Conservation (phyloP, 176 grass and related monocot genomes). For the Juncus effusus region DNA sequence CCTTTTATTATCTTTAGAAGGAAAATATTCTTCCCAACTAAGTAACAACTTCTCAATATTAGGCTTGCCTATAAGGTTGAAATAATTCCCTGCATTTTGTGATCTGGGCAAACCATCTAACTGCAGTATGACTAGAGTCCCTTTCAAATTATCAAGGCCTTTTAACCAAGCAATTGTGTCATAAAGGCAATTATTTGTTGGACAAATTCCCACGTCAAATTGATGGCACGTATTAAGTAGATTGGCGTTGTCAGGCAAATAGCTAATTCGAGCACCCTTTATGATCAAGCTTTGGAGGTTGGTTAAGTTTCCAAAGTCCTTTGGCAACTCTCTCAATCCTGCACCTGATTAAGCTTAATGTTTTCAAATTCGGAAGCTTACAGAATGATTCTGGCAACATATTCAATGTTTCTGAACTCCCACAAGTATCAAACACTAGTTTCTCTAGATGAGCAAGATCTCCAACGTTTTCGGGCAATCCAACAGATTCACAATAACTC, state of each 20-base stretch:
- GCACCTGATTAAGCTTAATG: neutral
- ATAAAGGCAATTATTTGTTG: neutral
- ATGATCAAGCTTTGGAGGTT: neutral
- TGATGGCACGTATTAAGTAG: neutral
- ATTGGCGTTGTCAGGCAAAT: neutral
- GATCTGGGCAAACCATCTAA: neutral
- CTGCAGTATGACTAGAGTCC: neutral
- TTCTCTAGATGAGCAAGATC: conserved; percentile 4
- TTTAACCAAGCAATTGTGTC: conserved; percentile 15
- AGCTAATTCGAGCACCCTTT: neutral
- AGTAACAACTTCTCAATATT: neutral
- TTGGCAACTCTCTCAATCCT: neutral
- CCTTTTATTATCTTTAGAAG: neutral
- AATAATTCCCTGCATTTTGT: neutral
- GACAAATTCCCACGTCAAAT: neutral
- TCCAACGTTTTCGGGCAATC: conserved; percentile 10
- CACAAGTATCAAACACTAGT: neutral
- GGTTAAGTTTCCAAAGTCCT: neutral
- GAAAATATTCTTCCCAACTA: neutral
- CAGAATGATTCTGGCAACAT: conserved; percentile 20
- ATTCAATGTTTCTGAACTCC: neutral
- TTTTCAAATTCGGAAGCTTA: conserved; percentile 8
- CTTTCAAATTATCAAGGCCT: conserved; percentile 7
- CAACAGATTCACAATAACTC: neutral
- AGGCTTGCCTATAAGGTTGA: neutral